A percentile compares a stretch with the other conserved stretches of the same genome.
Evolutionary conservation across 2,329 filamentous ascomycete species (phyloP).

Genomic region (Pseudocercospora eumusae): DNA sequence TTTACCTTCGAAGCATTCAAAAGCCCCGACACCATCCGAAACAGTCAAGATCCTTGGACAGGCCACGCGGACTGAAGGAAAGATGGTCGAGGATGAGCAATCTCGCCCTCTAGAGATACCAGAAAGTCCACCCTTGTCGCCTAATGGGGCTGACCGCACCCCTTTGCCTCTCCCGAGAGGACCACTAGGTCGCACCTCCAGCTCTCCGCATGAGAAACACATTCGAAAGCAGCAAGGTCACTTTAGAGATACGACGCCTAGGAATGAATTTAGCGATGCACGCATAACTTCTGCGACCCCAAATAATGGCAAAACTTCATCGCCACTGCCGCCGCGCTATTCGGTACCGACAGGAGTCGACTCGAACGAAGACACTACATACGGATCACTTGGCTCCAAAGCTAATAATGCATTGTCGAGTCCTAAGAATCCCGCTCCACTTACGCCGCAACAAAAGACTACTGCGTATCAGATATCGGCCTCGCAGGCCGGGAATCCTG

Average conservation of each 20-base stretch:
- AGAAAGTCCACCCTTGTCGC: constrained; percentile 10
- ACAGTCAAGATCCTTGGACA: background rate
- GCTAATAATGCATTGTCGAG: background rate
- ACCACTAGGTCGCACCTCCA: background rate
- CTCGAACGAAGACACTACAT: background rate
- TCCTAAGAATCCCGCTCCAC: background rate
- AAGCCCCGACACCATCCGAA: background rate
- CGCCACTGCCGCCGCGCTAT: background rate
- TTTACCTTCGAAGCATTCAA: background rate
- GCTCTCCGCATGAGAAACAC: background rate
- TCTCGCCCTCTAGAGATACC: background rate
- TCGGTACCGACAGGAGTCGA: background rate
- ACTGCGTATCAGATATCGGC: background rate
- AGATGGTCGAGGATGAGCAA: background rate
- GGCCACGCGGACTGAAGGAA: background rate
- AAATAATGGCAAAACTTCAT: background rate
- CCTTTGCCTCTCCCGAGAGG: background rate
- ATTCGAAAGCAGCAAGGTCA: background rate
- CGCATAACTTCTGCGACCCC: background rate
- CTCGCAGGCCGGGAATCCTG: background rate
- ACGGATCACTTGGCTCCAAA: background rate
- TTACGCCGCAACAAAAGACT: background rate
- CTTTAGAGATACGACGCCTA: background rate
- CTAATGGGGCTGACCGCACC: background rate
- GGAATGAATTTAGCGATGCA: background rate